Conservation (phyloP, 108 stramenopile genomes). For the Nitzschia palea region DNA sequence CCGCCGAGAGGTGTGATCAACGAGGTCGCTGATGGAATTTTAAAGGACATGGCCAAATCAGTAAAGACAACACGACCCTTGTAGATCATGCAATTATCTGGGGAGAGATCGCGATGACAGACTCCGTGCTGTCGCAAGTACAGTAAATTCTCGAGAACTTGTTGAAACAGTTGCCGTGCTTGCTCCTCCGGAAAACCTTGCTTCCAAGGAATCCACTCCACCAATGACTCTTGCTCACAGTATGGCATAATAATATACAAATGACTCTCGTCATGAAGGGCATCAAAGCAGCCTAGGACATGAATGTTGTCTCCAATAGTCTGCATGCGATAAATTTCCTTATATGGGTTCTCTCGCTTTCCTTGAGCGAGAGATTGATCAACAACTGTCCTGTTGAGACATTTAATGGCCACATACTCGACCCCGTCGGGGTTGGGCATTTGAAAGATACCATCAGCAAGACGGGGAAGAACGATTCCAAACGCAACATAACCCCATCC, state of each 20-base stretch:
- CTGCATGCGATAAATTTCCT: slow-evolving; percentile 49
- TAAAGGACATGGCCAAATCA: slow-evolving; percentile 79
- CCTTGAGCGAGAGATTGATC: slow-evolving; percentile 12
- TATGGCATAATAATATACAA: slow-evolving; percentile 70
- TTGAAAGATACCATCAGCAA: slow-evolving; percentile 30
- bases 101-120: slow-evolving; percentile 64
- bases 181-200: slow-evolving; percentile 22
- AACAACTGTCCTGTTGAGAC: slow-evolving; percentile 35
- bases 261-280: slow-evolving; percentile 57
- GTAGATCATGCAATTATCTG: slow-evolving; percentile 71
- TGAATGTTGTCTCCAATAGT: slow-evolving; percentile 46
- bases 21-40: slow-evolving; percentile 38
- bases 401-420: slow-evolving; percentile 49
- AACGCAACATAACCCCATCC: slow-evolving; percentile 49
- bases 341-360: slow-evolving; percentile 43
- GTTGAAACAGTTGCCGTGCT: slow-evolving; percentile 44
- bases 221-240: slow-evolving; percentile 53
- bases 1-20: slow-evolving; percentile 39
- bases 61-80: slow-evolving; percentile 45
- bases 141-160: slow-evolving; percentile 49
- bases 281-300: slow-evolving; percentile 44
- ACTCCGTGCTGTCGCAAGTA: slow-evolving; percentile 42
- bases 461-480: slow-evolving; percentile 30
- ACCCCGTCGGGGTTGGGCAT: slow-evolving; percentile 19
- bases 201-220: slow-evolving; percentile 30